Percentiles rank a stretch among this genome's conserved stretches.
phyloP scores from a whole-genome alignment of 2,329 filamentous ascomycete genomes.

The Cercospora citrullina region DNA sequence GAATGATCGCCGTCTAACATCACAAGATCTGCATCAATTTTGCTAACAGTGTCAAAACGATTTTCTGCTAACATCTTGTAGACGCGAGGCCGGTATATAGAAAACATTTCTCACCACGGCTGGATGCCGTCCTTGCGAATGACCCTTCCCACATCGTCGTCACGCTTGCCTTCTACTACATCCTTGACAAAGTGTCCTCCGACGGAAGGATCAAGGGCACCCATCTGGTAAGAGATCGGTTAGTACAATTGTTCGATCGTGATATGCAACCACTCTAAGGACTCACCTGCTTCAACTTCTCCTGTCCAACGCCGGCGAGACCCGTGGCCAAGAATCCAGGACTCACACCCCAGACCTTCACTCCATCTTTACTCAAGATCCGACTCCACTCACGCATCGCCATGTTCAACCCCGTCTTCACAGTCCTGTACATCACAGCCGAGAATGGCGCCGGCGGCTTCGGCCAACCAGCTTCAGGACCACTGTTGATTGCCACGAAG shows the following conservation, averaged over 20 bases:
- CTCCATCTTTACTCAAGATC: slow-evolving; percentile 44
- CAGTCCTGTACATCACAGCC: slow-evolving; percentile 43
- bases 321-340: slow-evolving; percentile 52
- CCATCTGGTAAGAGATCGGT: slow-evolving; percentile 36
- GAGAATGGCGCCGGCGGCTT: slow-evolving; percentile 38
- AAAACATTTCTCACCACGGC: slow-evolving; percentile 37
- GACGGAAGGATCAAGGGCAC: slow-evolving; percentile 41
- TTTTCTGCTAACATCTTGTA: neutral
- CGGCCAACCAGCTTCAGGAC: slow-evolving; percentile 49
- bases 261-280: neutral
- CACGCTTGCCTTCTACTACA: slow-evolving; percentile 44
- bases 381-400: slow-evolving; percentile 52
- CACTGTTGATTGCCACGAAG: slow-evolving; percentile 29
- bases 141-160: slow-evolving; percentile 43
- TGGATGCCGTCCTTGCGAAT: slow-evolving; percentile 41
- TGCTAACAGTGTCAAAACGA: neutral
- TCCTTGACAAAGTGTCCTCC: slow-evolving; percentile 42
- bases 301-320: slow-evolving; percentile 39
- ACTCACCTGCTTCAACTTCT: slow-evolving; percentile 30
- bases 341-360: slow-evolving; percentile 52
- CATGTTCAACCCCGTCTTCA: slow-evolving; percentile 53
- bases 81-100: neutral
- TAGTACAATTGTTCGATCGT: neutral
- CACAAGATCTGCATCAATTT: neutral
- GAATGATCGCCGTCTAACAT: neutral